A percentile compares a stretch with the other conserved stretches of the same genome.
Evolutionary conservation across 2,329 filamentous ascomycete genomes (phyloP).

Genomic region (Aspergillus quadricinctus): DNA sequence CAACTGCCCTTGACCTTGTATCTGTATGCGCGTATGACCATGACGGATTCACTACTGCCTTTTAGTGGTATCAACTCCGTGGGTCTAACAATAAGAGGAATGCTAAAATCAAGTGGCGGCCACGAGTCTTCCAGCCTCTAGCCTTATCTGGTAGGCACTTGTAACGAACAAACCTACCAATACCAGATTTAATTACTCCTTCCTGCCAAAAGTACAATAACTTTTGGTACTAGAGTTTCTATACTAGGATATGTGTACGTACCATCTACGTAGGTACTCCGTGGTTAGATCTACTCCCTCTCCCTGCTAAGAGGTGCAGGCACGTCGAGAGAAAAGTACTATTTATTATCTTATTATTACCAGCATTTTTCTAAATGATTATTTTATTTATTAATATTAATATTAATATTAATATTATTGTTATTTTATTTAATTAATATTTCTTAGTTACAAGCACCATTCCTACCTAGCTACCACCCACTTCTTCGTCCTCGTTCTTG

Average conservation of each 20-base stretch:
- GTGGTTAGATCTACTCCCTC: too few relatives aligned
- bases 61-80: neutral
- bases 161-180: neutral
- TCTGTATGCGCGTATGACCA: neutral
- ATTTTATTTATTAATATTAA: constrained; percentile 3
- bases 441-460: neutral
- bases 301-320: too few relatives aligned
- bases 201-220: constrained; percentile 9
- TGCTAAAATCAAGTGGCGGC: constrained; percentile 19
- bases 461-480: neutral
- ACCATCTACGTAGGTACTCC: neutral
- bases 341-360: constrained; percentile 1
- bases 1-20: neutral
- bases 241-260: neutral
- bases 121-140: constrained; percentile 19
- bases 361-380: constrained; percentile 1
- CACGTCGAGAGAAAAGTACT: neutral
- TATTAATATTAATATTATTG: neutral
- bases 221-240: neutral
- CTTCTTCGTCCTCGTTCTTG: neutral
- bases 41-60: neutral
- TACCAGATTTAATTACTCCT: constrained; percentile 7
- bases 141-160: constrained; percentile 9
- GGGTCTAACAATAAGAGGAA: constrained; percentile 7
- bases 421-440: too few relatives aligned